These are phyloP conservation scores for Leavenworthia alabamica DNA, from an alignment of 345 rosid genomes.

Conservation along the genomic window DNA sequence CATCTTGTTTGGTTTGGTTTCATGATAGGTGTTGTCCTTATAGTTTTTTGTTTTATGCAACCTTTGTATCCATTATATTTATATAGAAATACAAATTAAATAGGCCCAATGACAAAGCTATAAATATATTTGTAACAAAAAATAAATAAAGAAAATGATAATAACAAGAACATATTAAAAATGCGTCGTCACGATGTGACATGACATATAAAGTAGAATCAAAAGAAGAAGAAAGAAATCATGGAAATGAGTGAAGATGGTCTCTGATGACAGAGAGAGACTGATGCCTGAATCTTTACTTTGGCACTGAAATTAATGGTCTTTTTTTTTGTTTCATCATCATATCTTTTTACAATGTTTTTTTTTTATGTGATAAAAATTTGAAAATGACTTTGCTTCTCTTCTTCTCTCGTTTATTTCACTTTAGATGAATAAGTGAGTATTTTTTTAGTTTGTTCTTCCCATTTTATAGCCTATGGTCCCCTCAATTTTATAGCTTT, in stretches of 20 bases:
- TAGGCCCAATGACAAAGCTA: not conserved
- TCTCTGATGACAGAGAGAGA: constrained; percentile 25
- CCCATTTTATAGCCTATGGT: constrained; percentile 19
- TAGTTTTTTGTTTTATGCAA: too few relatives aligned
- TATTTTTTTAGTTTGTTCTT: constrained; percentile 4
- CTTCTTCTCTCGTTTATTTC: constrained; percentile 2
- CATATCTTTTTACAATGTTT: not conserved
- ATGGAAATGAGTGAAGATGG: constrained; percentile 31
- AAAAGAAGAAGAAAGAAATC: constrained; percentile 17
- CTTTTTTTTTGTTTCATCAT: not conserved
- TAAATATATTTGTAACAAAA: not conserved
- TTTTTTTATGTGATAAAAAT: not conserved
- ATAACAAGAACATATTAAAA: not conserved
- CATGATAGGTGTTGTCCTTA: too few relatives aligned
- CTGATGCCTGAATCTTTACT: constrained; percentile 31
- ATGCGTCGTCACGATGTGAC: constrained; percentile 21
- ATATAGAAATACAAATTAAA: not conserved
- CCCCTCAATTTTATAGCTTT: not conserved
- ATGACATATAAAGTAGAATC: constrained; percentile 10
- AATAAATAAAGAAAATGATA: not conserved
- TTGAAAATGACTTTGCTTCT: constrained; percentile 26
- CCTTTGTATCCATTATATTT: too few relatives aligned
- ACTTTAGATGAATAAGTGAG: not conserved
- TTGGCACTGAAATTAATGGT: constrained; percentile 35
- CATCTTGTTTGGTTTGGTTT: too few relatives aligned